Percentiles rank a stretch among this genome's conserved stretches.
Conservation (phyloP, 805 yeast genomes). For the Yamadazyma olivae region DNA sequence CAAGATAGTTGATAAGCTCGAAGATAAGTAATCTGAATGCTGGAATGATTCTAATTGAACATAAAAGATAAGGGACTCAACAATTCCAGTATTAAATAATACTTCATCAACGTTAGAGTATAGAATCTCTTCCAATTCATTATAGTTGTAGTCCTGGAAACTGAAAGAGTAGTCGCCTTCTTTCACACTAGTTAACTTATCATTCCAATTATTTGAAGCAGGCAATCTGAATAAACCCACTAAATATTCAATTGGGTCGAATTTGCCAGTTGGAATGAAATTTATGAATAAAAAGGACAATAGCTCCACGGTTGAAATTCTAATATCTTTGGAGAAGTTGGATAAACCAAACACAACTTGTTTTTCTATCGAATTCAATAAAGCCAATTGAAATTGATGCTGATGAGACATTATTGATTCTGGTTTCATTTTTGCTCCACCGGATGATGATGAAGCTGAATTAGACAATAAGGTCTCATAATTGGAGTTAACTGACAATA, state of each 20-base stretch:
- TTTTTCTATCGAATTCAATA: constrained; percentile 30
- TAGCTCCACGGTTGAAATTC: constrained; percentile 35
- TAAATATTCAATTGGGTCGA: constrained; percentile 33
- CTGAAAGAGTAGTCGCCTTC: constrained; percentile 4
- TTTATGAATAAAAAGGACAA: constrained; percentile 31
- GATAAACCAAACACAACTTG: constrained; percentile 26
- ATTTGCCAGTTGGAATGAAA: constrained; percentile 38
- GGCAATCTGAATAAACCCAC: constrained; percentile 32
- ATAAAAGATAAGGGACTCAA: constrained; percentile 33
- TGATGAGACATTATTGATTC: constrained; percentile 40
- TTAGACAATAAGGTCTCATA: constrained; percentile 35
- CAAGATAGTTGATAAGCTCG: constrained; percentile 22
- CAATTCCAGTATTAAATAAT: constrained; percentile 27
- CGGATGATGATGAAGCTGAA: constrained; percentile 30
- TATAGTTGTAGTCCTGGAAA: constrained; percentile 13
- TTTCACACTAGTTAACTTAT: constrained; percentile 13
- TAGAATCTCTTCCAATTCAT: constrained; percentile 23
- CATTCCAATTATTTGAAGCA: constrained; percentile 26
- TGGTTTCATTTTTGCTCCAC: constrained; percentile 40
- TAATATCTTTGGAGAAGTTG: constrained; percentile 30
- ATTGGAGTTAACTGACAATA: constrained; percentile 31
- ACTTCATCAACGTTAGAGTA: constrained; percentile 16
- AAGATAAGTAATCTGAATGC: constrained; percentile 31
- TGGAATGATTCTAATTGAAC: constrained; percentile 41
- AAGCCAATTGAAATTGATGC: constrained; percentile 30